phyloP scores from a whole-genome alignment of 164 flowering plant species.

The Magnolia changhungtana region DNA sequence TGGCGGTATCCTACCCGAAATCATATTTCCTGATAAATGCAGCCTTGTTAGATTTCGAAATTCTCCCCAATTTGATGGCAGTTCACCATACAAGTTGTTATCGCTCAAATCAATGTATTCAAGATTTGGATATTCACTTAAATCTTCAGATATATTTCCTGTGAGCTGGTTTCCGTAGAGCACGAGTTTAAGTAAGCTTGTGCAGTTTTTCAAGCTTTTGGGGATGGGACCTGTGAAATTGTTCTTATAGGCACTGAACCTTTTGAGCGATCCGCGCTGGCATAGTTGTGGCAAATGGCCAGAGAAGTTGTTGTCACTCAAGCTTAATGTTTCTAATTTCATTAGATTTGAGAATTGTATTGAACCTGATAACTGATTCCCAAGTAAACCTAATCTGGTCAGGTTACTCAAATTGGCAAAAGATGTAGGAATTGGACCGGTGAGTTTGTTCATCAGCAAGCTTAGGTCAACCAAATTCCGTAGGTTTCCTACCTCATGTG shows the following conservation, averaged over 20 bases:
- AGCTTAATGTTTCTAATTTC: background rate
- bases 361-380: background rate
- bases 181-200: constrained; percentile 19
- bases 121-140: constrained; percentile 17
- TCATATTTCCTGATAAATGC: background rate
- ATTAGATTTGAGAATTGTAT: background rate
- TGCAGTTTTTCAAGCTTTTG: constrained; percentile 21
- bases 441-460: constrained; percentile 5
- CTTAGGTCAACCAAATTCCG: background rate
- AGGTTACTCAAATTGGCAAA: constrained; percentile 1
- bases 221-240: constrained; percentile 25
- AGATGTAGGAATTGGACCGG: constrained; percentile 3
- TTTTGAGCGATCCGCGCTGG: constrained; percentile 11
- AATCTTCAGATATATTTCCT: constrained; percentile 23
- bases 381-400: constrained; percentile 1
- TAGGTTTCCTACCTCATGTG: background rate
- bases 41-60: background rate
- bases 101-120: background rate
- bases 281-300: constrained; percentile 23
- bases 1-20: constrained; percentile 3
- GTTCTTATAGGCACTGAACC: constrained; percentile 15
- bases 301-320: constrained; percentile 21
- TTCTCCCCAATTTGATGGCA: constrained; percentile 2
- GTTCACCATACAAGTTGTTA: constrained; percentile 1
- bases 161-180: constrained; percentile 15